Evolutionary conservation across 1,284 basidiomycete genomes (phyloP), one percentile per base, ranked within the genome.

Genomic region (Cryptococcus depauperatus): DNA sequence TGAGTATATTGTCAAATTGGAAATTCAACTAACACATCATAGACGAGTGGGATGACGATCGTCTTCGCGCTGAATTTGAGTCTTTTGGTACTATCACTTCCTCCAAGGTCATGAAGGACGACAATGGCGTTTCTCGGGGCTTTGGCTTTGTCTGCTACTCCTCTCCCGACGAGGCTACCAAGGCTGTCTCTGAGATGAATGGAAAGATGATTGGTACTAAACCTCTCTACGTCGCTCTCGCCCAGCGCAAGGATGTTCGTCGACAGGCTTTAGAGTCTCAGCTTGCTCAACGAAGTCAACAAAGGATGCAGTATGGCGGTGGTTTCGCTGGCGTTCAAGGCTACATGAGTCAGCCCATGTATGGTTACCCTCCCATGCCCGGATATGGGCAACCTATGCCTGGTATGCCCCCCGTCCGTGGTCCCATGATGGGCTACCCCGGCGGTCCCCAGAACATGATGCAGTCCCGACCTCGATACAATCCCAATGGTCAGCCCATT

Each of bases 91-190:
- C 86, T 58, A 92, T 98, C 76, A 98, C 93, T 56, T 93, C 89
- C 68, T 93, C 86, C 79, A 97, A 96, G 79, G 87, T 99, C 72
- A 99, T 99, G 95, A 84, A 87, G 59, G 92, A 95, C 71, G 91
- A 96, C 59, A 89, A 88, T 75, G 82, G 58, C 28, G 61, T 58
- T 37, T 71, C 68, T 5, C 51, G 57, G 49, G 95, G 95, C 62
- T 99, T 99, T 66, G 95, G 95, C 61, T 99, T 99, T 70, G 95
- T 99, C 58, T 99, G 95, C 76, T 99, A 92, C 79, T 90, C 90
- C 35, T 85, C 90, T 49, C 92, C 95, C 44, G 95, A 99, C 61
- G 95, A 99, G 76, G 93, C 95, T 40, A 97, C 91, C 70, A 98
- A 97, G 77, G 95, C 95, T 51, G 92, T 98, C 55, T 88, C 90